These are phyloP conservation scores for Neoscytalidium dimidiatum DNA, from an alignment of 2,329 filamentous ascomycete species.

Conservation along the genomic window DNA sequence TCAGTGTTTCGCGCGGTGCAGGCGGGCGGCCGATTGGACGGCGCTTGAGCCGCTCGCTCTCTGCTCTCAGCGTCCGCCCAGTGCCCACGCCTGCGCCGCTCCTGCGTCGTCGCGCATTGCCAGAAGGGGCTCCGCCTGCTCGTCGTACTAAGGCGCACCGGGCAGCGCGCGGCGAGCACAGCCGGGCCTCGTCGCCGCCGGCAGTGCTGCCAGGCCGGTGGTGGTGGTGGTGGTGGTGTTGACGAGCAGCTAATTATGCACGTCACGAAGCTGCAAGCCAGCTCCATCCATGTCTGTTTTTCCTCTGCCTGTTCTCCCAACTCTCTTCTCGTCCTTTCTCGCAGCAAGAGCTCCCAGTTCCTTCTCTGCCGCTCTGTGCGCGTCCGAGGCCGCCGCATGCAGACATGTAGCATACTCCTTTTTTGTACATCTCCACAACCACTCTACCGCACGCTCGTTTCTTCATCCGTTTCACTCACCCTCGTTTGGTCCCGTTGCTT, in stretches of 20 bases:
- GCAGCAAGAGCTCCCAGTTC: slow-evolving; percentile 7
- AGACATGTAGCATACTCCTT: slow-evolving; percentile 19
- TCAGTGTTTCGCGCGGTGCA: slow-evolving; percentile 14
- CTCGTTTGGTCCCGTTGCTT: slow-evolving; percentile 30
- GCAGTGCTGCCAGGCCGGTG: not conserved
- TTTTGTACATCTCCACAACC: slow-evolving; percentile 18
- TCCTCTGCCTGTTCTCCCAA: slow-evolving; percentile 11
- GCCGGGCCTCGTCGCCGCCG: not conserved
- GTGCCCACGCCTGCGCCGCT: not conserved
- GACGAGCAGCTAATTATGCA: slow-evolving; percentile 20
- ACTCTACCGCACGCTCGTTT: slow-evolving; percentile 26
- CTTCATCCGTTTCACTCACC: slow-evolving; percentile 32
- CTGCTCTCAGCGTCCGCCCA: slow-evolving; percentile 5
- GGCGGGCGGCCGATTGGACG: slow-evolving; percentile 10
- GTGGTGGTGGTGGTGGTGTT: slow-evolving; percentile 10
- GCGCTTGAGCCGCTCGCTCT: slow-evolving; percentile 18
- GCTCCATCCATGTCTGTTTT: slow-evolving; percentile 21
- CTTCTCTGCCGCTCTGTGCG: slow-evolving; percentile 13
- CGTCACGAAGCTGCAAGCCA: slow-evolving; percentile 19
- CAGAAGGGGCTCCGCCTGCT: slow-evolving; percentile 4
- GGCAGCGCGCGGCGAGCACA: slow-evolving; percentile 12
- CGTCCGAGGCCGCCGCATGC: slow-evolving; percentile 11
- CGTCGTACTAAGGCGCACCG: slow-evolving; percentile 14
- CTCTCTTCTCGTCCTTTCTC: slow-evolving; percentile 19
- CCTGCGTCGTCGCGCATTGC: slow-evolving; percentile 17